phyloP scores from a whole-genome alignment of 257 asterid genomes.

The Primulina eburnea region DNA sequence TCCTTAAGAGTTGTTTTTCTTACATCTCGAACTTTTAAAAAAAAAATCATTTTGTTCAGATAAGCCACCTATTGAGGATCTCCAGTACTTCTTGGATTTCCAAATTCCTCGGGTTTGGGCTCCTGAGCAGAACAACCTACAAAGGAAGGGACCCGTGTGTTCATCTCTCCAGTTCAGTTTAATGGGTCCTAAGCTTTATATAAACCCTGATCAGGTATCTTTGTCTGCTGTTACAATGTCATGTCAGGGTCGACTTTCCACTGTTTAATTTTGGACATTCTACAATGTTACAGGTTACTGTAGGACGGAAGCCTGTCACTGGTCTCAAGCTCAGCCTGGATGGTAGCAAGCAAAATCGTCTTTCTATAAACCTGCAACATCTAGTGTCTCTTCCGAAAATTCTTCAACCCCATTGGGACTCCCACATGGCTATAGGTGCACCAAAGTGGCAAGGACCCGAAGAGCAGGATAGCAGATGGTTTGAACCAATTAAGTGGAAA shows the following conservation, averaged over 20 bases:
- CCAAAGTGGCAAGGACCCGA: conserved; percentile 99
- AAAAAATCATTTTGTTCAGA: conserved; percentile 45
- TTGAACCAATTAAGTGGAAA: conserved; percentile 97
- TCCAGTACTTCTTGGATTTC: conserved; percentile 93
- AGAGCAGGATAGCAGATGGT: conserved; percentile 99
- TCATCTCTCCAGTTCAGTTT: conserved; percentile 86
- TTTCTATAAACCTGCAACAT: conserved; percentile 81
- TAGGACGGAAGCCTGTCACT: conserved; percentile 95
- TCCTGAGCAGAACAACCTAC: conserved; percentile 87
- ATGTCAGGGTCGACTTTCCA: not conserved
- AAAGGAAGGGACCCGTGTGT: conserved; percentile 93
- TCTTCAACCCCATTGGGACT: conserved; percentile 96
- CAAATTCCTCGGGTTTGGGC: conserved; percentile 97
- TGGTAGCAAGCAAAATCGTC: conserved; percentile 89
- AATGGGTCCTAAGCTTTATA: conserved; percentile 97
- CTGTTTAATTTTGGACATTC: conserved; percentile 1
- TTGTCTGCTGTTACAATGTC: conserved; percentile 3
- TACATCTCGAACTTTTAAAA: conserved; percentile 10
- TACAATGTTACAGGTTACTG: conserved; percentile 64
- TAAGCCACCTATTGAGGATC: conserved; percentile 98
- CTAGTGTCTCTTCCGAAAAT: conserved; percentile 92
- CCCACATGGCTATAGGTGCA: conserved; percentile 95
- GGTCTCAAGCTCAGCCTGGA: conserved; percentile 92
- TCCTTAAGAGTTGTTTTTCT: not conserved
- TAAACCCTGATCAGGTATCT: conserved; percentile 94